A percentile compares a stretch with the other conserved stretches of the same genome.
Conservation (phyloP, 1,139 yeast genomes). For the Candida glucosophila region DNA sequence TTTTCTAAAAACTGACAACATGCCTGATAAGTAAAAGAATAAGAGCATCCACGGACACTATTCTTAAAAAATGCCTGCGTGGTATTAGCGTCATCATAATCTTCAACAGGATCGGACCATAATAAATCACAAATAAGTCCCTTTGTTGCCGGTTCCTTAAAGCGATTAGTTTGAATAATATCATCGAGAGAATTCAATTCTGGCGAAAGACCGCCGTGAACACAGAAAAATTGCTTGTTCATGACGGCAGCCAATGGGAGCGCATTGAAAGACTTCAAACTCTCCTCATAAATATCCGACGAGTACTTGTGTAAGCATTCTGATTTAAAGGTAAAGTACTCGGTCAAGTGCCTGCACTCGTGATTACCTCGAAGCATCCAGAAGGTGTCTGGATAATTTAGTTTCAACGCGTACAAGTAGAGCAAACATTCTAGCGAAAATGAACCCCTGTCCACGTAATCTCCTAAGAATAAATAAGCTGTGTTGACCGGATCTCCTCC, state of each 20-base stretch:
- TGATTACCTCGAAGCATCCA: slow-evolving; percentile 92
- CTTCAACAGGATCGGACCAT: slow-evolving; percentile 95
- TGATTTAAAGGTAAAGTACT: slow-evolving; percentile 84
- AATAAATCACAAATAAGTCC: slow-evolving; percentile 92
- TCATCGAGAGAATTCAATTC: slow-evolving; percentile 69
- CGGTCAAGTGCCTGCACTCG: slow-evolving; percentile 90
- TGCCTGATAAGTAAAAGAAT: slow-evolving; percentile 80
- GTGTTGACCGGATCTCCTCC: slow-evolving; percentile 83
- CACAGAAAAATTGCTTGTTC: slow-evolving; percentile 93
- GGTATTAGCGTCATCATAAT: slow-evolving; percentile 63
- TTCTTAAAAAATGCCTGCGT: slow-evolving; percentile 53
- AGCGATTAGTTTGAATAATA: slow-evolving; percentile 62
- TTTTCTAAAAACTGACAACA: slow-evolving; percentile 73
- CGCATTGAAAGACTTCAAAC: slow-evolving; percentile 75
- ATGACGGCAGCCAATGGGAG: slow-evolving; percentile 89
- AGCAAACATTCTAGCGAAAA: slow-evolving; percentile 85
- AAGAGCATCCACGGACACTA: slow-evolving; percentile 87
- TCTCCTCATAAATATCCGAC: slow-evolving; percentile 57
- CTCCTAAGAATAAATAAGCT: slow-evolving; percentile 82
- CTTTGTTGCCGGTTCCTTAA: slow-evolving; percentile 87
- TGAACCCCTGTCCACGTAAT: slow-evolving; percentile 92
- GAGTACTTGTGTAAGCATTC: slow-evolving; percentile 89
- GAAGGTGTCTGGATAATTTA: slow-evolving; percentile 67
- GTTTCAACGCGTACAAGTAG: slow-evolving; percentile 71
- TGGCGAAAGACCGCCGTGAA: slow-evolving; percentile 96